phyloP scores from a whole-genome alignment of 2,329 filamentous ascomycete species.

The Penicillium freii region DNA sequence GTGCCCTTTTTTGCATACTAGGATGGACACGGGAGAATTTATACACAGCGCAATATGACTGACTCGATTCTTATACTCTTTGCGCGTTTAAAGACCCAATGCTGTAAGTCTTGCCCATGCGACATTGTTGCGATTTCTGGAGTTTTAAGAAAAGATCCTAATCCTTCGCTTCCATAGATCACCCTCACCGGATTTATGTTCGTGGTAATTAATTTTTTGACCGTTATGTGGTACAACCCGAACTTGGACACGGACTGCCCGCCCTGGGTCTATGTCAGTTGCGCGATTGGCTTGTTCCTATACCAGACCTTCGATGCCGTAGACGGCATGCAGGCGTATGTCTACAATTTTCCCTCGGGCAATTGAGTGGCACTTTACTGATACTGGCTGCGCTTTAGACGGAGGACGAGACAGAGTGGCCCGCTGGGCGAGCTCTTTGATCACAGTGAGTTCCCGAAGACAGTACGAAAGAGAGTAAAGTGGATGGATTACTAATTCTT shows the following conservation, averaged over 20 bases:
- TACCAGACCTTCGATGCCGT: conserved; percentile 99
- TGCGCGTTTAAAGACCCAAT: conserved; percentile 43
- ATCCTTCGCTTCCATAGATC: conserved; percentile 53
- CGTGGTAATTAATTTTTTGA: conserved; percentile 83
- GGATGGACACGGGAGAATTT: not conserved
- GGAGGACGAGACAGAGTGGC: conserved; percentile 86
- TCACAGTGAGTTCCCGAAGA: conserved; percentile 60
- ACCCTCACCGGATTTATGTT: conserved; percentile 89
- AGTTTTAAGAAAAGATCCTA: conserved; percentile 14
- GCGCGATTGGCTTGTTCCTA: conserved; percentile 83
- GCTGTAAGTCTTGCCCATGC: conserved; percentile 40
- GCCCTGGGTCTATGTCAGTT: conserved; percentile 89
- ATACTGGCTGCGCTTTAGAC: conserved; percentile 46
- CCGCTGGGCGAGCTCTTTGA: conserved; percentile 96
- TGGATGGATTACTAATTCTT: not conserved
- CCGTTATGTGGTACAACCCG: conserved; percentile 94
- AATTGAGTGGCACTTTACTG: conserved; percentile 8
- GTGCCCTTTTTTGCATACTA: not conserved
- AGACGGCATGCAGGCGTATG: conserved; percentile 87
- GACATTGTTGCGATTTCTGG: not conserved
- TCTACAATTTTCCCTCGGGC: conserved; percentile 22
- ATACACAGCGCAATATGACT: conserved; percentile 9
- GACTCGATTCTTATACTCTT: conserved; percentile 8
- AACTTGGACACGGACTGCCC: conserved; percentile 90
- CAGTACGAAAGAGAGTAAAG: not conserved